These are phyloP conservation scores for Tetracentron sinense DNA, from an alignment of 164 flowering plant species.

Conservation along the genomic window DNA sequence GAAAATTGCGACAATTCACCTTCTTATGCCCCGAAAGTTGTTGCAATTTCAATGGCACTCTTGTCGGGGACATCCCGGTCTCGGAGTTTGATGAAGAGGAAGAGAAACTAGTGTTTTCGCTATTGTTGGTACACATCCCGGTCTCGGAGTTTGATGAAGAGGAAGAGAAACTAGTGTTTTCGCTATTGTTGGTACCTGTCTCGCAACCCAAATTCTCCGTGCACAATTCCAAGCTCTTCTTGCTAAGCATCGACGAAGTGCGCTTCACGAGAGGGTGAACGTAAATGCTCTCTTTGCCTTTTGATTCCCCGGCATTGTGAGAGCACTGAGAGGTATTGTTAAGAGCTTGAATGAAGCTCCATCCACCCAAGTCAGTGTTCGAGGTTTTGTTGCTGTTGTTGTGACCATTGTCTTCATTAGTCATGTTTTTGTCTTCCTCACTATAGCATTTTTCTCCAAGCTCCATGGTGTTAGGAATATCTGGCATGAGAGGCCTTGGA, in stretches of 20 bases:
- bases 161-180: slow-evolving; percentile 18
- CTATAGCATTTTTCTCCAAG: not conserved
- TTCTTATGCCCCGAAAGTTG: slow-evolving; percentile 16
- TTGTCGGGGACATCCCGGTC: slow-evolving; percentile 2
- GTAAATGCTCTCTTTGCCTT: slow-evolving; percentile 29
- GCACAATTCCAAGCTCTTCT: slow-evolving; percentile 69
- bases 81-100: slow-evolving; percentile 18
- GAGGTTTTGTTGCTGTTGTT: not conserved
- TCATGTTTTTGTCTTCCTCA: not conserved
- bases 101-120: slow-evolving; percentile 20
- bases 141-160: slow-evolving; percentile 19
- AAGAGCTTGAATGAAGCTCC: slow-evolving; percentile 45
- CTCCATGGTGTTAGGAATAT: not conserved
- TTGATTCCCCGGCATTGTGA: not conserved
- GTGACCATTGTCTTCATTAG: not conserved
- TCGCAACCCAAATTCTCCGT: slow-evolving; percentile 72
- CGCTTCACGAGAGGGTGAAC: slow-evolving; percentile 51
- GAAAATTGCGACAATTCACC: slow-evolving; percentile 30
- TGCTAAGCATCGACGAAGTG: slow-evolving; percentile 35
- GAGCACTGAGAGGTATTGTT: slow-evolving; percentile 8
- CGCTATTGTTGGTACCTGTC: slow-evolving; percentile 42
- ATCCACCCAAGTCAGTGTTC: slow-evolving; percentile 21
- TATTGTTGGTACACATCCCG: slow-evolving; percentile 50
- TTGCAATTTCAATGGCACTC: slow-evolving; percentile 9
- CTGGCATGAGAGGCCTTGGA: not conserved